phyloP scores from a whole-genome alignment of 805 yeast genomes.

The Sugiyamaella qingdaonensis region DNA sequence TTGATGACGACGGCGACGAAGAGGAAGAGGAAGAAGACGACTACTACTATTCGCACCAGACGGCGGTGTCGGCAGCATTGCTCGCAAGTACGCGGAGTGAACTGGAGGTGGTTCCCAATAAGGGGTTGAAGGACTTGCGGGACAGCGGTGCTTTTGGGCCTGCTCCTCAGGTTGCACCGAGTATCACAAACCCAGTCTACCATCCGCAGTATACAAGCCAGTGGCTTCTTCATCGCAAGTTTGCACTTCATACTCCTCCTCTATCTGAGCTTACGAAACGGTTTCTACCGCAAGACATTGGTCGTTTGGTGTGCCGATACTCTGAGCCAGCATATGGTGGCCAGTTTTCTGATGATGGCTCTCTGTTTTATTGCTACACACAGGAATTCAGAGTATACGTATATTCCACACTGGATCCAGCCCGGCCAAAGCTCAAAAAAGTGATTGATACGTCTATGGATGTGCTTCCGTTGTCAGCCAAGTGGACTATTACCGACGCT shows the following conservation, averaged over 20 bases:
- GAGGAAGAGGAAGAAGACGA: constrained; percentile 1
- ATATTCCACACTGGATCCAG: constrained; percentile 20
- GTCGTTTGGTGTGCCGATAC: constrained; percentile 9
- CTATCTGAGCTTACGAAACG: constrained; percentile 16
- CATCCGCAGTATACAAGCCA: constrained; percentile 9
- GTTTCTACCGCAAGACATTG: constrained; percentile 15
- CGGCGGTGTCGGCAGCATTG: not conserved
- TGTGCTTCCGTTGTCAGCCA: constrained; percentile 8
- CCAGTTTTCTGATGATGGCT: constrained; percentile 28
- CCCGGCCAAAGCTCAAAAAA: constrained; percentile 17
- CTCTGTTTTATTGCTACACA: constrained; percentile 23
- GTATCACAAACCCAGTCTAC: not conserved
- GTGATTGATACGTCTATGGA: constrained; percentile 2
- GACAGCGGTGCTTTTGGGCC: constrained; percentile 12
- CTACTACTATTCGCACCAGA: constrained; percentile 1
- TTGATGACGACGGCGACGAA: constrained; percentile 9
- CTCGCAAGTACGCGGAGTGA: constrained; percentile 3
- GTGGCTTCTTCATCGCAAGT: constrained; percentile 14
- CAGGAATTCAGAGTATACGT: constrained; percentile 27
- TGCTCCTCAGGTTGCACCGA: not conserved
- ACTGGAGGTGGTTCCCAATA: constrained; percentile 10
- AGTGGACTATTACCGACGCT: constrained; percentile 31
- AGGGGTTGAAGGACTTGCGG: not conserved
- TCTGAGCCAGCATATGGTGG: constrained; percentile 27
- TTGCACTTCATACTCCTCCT: constrained; percentile 5